A percentile compares a stretch with the other conserved stretches of the same genome.
Conservation (phyloP, 495 filamentous ascomycete species). For the Neurospora africana region DNA sequence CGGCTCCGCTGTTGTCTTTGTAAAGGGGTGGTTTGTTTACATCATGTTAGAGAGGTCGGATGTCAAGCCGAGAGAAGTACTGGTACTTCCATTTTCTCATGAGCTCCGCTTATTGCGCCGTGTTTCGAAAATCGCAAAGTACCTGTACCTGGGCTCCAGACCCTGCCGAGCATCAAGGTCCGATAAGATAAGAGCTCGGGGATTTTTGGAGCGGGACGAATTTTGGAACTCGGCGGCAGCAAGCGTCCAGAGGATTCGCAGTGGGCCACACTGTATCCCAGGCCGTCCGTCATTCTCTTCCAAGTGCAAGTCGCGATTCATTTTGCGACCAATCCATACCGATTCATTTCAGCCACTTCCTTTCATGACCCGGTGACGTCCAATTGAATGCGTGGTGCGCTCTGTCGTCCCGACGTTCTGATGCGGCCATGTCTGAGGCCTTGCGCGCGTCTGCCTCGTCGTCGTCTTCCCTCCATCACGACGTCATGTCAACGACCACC, state of each 20-base stretch:
- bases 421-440: slow-evolving; percentile 23
- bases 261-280: not conserved
- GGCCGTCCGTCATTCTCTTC: not conserved
- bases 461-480: not conserved
- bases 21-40: not conserved
- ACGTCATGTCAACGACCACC: not conserved
- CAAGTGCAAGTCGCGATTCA: not conserved
- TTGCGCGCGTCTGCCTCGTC: slow-evolving; percentile 7
- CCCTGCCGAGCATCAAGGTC: not conserved
- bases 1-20: not conserved
- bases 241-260: not conserved
- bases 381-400: slow-evolving; percentile 22
- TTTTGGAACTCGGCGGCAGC: not conserved
- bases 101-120: not conserved
- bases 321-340: not conserved
- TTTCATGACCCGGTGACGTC: slow-evolving; percentile 8
- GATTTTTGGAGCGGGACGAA: slow-evolving; percentile 6
- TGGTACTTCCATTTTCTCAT: not conserved
- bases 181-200: slow-evolving; percentile 1
- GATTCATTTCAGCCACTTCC: not conserved
- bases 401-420: slow-evolving; percentile 12
- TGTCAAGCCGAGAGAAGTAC: not conserved
- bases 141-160: not conserved
- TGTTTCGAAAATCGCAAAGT: rapidly evolving
- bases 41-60: not conserved